Evolutionary conservation across 176 grass and related monocot species (phyloP), one percentile per base, ranked within the genome.

Genomic region (Carex littledalei): DNA sequence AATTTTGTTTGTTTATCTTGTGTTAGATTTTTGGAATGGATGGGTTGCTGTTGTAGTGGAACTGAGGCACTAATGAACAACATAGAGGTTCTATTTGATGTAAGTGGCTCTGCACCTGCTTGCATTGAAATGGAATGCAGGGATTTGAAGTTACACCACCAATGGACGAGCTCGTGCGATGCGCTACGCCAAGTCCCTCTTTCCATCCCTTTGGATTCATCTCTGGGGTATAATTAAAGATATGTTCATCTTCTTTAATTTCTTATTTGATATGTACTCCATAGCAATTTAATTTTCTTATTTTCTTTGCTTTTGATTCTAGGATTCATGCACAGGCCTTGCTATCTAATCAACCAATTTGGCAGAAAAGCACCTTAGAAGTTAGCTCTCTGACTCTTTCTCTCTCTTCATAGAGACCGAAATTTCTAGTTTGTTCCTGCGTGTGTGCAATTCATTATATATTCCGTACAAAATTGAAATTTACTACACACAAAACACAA

Each of bases 311-410:
- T 81, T 39, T 63, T 80, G 60, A 56, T 16, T 56, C 29, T 84
- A 97, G 89, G 72, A 84, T 97, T 81, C 91, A 94, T 63, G 88
- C 91, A 62, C 89, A 94, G 68, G 94, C 89, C 18, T 90, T 97
- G 84, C 41, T 97, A 78, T 94, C 91, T 17, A 87, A 90, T 81
- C 88, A 92, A 78, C 88, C 91, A 6, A 88, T 97, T 45, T 94
- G 94, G 94, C 91, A 90, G 67, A 90, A 59, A 68, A 87, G 57
- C 49, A 31, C 74, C 69, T 41, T 87, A 4, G 41, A 89, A 74
- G 90, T 83, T 75, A 73, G 53, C 54, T 52, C 79, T 31, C 57
- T 82, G 60, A 81, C 29, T 10, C 34, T 63, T 24, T 66, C n/a
- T 67, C 8, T 64, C 45, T 78, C 50, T 78, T 26, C 55, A 20